Evolutionary conservation across 2,329 filamentous ascomycete genomes (phyloP).

Genomic region (Colletotrichum acutatum): DNA sequence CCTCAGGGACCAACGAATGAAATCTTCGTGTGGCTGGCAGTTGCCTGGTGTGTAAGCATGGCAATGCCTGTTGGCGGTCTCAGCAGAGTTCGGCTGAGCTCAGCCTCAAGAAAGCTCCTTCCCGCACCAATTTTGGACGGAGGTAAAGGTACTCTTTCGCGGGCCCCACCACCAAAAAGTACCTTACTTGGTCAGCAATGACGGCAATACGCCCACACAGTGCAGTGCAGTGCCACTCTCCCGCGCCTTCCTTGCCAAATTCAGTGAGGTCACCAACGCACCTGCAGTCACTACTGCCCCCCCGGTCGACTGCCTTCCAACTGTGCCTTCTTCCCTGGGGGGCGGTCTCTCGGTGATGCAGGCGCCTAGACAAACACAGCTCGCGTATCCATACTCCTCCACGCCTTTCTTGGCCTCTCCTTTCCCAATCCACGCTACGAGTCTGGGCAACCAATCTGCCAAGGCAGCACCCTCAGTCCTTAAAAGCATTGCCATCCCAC

Average conservation of each 20-base stretch:
- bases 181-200: not conserved
- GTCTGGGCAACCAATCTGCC: slow-evolving; percentile 24
- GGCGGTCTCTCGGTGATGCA: not conserved
- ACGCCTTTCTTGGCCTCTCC: not conserved
- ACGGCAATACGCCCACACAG: not conserved
- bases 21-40: slow-evolving; percentile 1
- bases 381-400: not conserved
- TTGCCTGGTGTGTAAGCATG: not conserved
- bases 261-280: slow-evolving; percentile 24
- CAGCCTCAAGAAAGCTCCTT: slow-evolving; percentile 9
- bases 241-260: slow-evolving; percentile 6
- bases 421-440: slow-evolving; percentile 10
- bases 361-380: slow-evolving; percentile 17
- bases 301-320: slow-evolving; percentile 1
- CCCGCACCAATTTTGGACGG: not conserved
- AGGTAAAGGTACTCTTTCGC: not conserved
- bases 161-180: not conserved
- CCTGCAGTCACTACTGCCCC: not conserved
- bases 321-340: not conserved
- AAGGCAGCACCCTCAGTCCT: slow-evolving; percentile 20
- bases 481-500: slow-evolving; percentile 32
- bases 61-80: not conserved
- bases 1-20: not conserved
- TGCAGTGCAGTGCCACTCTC: not conserved
- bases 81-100: slow-evolving; percentile 3